phyloP scores from a whole-genome alignment of 352 stramenopile species.

The Lagenidium giganteum region DNA sequence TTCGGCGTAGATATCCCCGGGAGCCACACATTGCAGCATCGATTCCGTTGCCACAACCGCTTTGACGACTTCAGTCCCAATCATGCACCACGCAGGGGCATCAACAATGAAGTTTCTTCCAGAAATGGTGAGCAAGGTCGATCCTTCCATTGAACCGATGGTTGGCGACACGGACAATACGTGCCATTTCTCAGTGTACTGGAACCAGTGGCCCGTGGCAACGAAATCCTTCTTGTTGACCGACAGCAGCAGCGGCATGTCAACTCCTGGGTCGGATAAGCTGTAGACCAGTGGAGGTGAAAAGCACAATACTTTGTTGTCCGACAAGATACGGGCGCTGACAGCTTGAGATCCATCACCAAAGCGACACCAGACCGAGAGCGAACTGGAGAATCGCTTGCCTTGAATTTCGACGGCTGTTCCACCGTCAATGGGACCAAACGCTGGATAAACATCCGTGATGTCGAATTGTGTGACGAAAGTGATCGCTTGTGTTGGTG shows the following conservation, averaged over 20 bases:
- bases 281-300: too few species aligned
- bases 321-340: too few species aligned
- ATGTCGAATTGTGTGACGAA: too few species aligned
- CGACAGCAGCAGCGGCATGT: too few species aligned
- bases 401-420: too few species aligned
- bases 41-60: slow-evolving; percentile 31
- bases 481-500: too few species aligned
- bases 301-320: slow-evolving; percentile 23
- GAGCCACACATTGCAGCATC: slow-evolving; percentile 37
- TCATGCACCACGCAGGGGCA: slow-evolving; percentile 31
- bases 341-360: too few species aligned
- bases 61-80: slow-evolving; percentile 29
- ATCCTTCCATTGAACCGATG: too few species aligned
- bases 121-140: slow-evolving; percentile 16
- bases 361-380: slow-evolving; percentile 34
- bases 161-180: background rate
- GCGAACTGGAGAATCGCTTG: too few species aligned
- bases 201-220: background rate
- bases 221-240: slow-evolving; percentile 1
- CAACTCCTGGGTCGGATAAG: too few species aligned
- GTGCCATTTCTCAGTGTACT: background rate
- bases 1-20: slow-evolving; percentile 25
- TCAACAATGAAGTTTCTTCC: slow-evolving; percentile 9
- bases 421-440: too few species aligned
- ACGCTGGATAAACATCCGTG: too few species aligned